Base-by-base conservation (phyloP, 2,329 filamentous ascomycete genomes). In the Nemania bipapillata region DNA sequence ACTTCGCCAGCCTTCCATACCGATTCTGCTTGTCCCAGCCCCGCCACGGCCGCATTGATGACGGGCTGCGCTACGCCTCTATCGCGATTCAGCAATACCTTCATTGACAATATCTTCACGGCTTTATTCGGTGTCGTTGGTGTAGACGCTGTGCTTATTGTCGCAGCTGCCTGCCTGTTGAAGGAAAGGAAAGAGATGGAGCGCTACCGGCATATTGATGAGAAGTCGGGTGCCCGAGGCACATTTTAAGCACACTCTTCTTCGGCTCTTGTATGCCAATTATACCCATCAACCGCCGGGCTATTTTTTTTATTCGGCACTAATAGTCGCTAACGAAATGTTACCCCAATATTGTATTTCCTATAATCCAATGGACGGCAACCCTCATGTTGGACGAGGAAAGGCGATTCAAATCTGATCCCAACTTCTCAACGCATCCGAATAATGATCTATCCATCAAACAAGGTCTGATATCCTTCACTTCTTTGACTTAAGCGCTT, bases 181-280 rank as follows among this genome's bases (percentile, higher is more conserved):
- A 94, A 94, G 85, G 90, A 93, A 75, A 89, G 92, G 77, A 92
- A 91, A 81, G 92, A 96, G 83, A 88, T 89, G 76, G 89, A 92
- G 80, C 86, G 92, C 68, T 96, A 93, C 82, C 87, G 89, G 67
- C 86, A 92, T 77, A 94, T 96, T 75, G 92, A 95, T 77, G 89
- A 93, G 85, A 96, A 96, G 87, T 87, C 81, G 70, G 88, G 89
- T 60, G 81, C 82, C 71, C 80, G 79, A 69, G 80, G 84, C 59
- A 80, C 83, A 35, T 87, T 86, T 78, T 86, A 82, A 76, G 64
- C 32, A 52, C 61, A 11, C 57, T 53, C 22, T 17, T 4, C 30
- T 47, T n/a, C 37, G 8, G 28, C 11, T 7, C 22, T 20, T 35
- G 22, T 30, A 17, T 40, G 17, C 47, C 11, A 3, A n/a, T 2